These are phyloP conservation scores for Pichia exigua DNA, from an alignment of 805 yeast species.

Conservation along the genomic window DNA sequence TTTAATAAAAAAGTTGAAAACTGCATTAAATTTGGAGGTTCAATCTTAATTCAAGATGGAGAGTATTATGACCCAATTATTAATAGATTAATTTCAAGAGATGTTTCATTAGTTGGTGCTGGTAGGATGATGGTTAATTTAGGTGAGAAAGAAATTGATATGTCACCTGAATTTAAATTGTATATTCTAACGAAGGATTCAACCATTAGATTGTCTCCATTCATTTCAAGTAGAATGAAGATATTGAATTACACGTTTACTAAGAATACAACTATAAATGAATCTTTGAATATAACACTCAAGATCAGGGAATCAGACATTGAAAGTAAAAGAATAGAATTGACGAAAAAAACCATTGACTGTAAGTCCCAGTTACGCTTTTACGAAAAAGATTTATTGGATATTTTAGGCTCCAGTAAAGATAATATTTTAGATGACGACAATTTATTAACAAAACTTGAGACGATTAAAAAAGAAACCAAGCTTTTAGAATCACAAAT, in stretches of 20 bases:
- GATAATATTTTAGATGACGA: conserved; percentile 67
- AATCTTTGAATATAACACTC: conserved; percentile 52
- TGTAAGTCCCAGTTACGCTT: conserved; percentile 44
- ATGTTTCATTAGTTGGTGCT: conserved; percentile 60
- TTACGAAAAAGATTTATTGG: conserved; percentile 54
- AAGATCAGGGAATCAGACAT: conserved; percentile 56
- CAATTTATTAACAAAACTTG: conserved; percentile 50
- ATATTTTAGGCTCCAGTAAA: conserved; percentile 45
- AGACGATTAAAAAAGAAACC: conserved; percentile 58
- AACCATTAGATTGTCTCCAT: conserved; percentile 37
- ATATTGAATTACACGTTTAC: conserved; percentile 70
- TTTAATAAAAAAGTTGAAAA: conserved; percentile 67
- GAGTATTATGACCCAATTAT: conserved; percentile 75
- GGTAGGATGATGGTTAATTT: conserved; percentile 57
- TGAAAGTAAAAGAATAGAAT: conserved; percentile 46
- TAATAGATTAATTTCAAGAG: conserved; percentile 52
- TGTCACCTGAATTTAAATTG: conserved; percentile 55
- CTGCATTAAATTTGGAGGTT: conserved; percentile 76
- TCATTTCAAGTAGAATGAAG: conserved; percentile 54
- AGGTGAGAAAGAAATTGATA: conserved; percentile 59
- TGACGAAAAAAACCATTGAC: conserved; percentile 50
- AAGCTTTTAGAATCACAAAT: conserved; percentile 44
- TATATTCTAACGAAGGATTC: conserved; percentile 57
- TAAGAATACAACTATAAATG: conserved; percentile 52
- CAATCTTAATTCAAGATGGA: conserved; percentile 66